Conservation (phyloP, 192 early-diverging fungal species). For the Gigaspora rosea region DNA sequence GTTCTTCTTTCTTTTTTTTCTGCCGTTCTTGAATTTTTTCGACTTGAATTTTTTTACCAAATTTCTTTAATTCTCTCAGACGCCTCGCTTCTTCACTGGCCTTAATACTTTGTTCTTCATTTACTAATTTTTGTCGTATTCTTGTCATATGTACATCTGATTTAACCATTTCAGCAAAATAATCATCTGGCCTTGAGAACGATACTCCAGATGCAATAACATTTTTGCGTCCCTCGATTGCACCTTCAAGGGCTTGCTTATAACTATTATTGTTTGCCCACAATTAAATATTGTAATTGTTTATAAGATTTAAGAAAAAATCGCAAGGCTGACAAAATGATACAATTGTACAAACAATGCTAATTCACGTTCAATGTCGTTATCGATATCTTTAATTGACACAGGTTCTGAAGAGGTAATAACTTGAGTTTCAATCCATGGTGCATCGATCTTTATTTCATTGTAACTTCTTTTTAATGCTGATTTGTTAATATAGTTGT, state of each 20-base stretch:
- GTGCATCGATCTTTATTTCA: conserved; percentile 61
- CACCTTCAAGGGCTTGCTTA: conserved; percentile 85
- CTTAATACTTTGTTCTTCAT: conserved; percentile 79
- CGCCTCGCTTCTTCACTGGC: conserved; percentile 82
- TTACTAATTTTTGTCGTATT: conserved; percentile 83
- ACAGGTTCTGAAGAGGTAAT: conserved; percentile 59
- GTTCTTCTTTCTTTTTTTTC: conserved; percentile 79
- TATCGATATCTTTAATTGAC: conserved; percentile 64
- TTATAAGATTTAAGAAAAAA: background rate
- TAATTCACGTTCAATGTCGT: conserved; percentile 92
- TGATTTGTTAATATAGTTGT: conserved; percentile 37
- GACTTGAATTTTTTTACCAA: conserved; percentile 94
- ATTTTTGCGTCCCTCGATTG: conserved; percentile 62
- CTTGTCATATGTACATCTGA: conserved; percentile 92
- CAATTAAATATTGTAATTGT: background rate
- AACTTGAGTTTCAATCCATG: conserved; percentile 73
- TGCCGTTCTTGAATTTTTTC: conserved; percentile 89
- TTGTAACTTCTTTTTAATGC: conserved; percentile 61
- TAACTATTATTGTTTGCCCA: conserved; percentile 44
- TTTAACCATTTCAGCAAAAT: conserved; percentile 99
- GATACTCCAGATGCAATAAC: conserved; percentile 67
- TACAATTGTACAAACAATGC: conserved; percentile 57
- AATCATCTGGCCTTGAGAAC: conserved; percentile 89
- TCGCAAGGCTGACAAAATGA: background rate
- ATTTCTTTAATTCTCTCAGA: conserved; percentile 92